Base-by-base conservation (phyloP, 352 stramenopile genomes). In the Peronospora belbahrii region DNA sequence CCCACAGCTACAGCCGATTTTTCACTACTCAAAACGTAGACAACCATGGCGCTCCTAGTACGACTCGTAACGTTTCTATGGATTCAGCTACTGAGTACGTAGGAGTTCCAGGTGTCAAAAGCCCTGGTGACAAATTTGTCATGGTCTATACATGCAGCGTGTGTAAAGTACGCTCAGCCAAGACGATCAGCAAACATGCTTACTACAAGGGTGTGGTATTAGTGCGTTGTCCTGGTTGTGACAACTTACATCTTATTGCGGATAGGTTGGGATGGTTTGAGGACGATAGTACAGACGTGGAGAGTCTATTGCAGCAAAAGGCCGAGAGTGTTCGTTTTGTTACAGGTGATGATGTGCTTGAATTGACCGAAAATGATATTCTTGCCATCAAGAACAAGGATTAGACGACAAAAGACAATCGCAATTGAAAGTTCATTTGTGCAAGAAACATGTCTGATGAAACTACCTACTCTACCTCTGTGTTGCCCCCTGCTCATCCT, bases 181-280 rank as follows among this genome's bases (percentile, higher is more conserved):
- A 98, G 69, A 97, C 94, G 48, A 98, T 99, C 58, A 94, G 80
- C 59, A 95, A 99, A 73, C 82, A 97, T 36, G 88, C 94, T 2
- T 99, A 99, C 74, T 75, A 95, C 54, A 85, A 98, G 42, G 97
- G 97, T 17, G 95, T 99, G 36, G 97, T 99, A 41, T 65, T 99
- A 39, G 94, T 98, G 23, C 78, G 88, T 31, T 99, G 97, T 57
- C 96, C 96, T 1, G 86, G 86, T 19, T 99, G 97, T 71, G 58
- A 98, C 59, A 99, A 98, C 62, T 65, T 97, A n/a, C 97, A 99
- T 70, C 70, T 99, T 6, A 96, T 99, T 48, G 96, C 96, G 2
- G 97, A 98, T 65, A 62, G 82, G 2, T 61, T 97, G 19, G 88
- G 91, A 39, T 97, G 81, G 75, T 97, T 97, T 41, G 87, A 97